Base-by-base conservation (phyloP, 75 land plant species). In the Sequoiadendron giganteum region DNA sequence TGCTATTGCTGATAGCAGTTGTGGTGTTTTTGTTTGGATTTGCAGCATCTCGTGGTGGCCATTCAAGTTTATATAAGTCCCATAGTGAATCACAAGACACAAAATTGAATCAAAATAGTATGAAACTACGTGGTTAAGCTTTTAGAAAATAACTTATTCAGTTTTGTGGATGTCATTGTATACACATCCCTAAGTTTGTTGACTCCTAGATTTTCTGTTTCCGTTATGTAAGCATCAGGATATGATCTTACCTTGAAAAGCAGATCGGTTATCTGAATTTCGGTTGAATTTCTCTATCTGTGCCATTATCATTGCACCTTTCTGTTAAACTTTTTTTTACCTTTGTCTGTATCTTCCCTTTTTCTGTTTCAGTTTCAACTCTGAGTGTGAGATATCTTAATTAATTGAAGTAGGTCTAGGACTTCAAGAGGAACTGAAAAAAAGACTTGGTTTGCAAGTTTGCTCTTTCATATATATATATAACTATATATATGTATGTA, bases 1-100 rank as follows among this genome's bases (percentile, higher is more conserved):
- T 84, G 61, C 48, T 84, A 84, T 84, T 11, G 54, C 13, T 84
- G 30, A 25, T 34, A 54, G 48, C 85, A 14, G 16, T 34, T 13
- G 58, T 54, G 21, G 38, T 84, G 39, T 52, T 54, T 84, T 49
- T 55, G 52, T 85, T 55, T 55, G 86, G 86, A 55, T 55, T 85
- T 85, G 38, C 86, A 28, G 86, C 85, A 84, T 84, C 85, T 84
- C 61, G 61, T 13, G 15, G 40, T 49, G 55, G 25, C 55, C 85
- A 84, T 52, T 49, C 34, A 84, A 84, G 61, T 52, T 84, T 84
- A 54, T 84, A 84, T 52, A 34, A 54, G 5, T 84, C 85, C 36
- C 34, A 52, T 40, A 84, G 36, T 14, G 61, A 84, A n/a, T 84
- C 85, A 52, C 61, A 84, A 52, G 85, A 52, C 25, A 32, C 58